phyloP scores from a whole-genome alignment of 257 asterid species.

The Petunia secreta region DNA sequence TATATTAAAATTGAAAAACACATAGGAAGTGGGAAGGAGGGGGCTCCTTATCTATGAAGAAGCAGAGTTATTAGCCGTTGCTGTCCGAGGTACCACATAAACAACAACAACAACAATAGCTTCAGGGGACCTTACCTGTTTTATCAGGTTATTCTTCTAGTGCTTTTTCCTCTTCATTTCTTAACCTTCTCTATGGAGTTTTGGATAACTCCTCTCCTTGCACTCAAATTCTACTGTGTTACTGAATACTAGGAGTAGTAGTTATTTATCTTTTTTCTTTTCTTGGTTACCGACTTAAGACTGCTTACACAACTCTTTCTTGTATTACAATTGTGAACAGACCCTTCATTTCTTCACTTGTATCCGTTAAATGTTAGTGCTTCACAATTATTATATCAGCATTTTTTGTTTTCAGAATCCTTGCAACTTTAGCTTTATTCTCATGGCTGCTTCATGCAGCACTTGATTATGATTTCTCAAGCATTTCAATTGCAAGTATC shows the following conservation, averaged over 20 bases:
- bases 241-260: not conserved
- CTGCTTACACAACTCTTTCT: not conserved
- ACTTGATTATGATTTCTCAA: slow-evolving; percentile 35
- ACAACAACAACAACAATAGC: not conserved
- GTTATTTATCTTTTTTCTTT: not conserved
- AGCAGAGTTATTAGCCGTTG: slow-evolving; percentile 12
- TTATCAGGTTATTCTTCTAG: not conserved
- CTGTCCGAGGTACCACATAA: slow-evolving; percentile 15
- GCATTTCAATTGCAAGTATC: slow-evolving; percentile 23
- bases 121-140: not conserved
- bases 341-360: not conserved
- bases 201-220: not conserved
- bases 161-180: not conserved
- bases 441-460: slow-evolving; percentile 37
- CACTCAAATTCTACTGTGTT: not conserved
- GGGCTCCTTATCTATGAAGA: slow-evolving; percentile 18
- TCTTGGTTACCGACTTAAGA: too few species aligned
- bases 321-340: slow-evolving; percentile 4
- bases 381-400: not conserved
- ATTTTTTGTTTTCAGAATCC: slow-evolving; percentile 22
- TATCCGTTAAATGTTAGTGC: not conserved
- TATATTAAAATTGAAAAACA: not conserved
- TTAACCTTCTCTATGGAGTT: not conserved
- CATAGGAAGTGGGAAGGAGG: slow-evolving; percentile 4
- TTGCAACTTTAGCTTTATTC: slow-evolving; percentile 13